These are phyloP conservation scores for Scleroderma citrinum DNA, from an alignment of 768 basidiomycete species.

Conservation along the genomic window DNA sequence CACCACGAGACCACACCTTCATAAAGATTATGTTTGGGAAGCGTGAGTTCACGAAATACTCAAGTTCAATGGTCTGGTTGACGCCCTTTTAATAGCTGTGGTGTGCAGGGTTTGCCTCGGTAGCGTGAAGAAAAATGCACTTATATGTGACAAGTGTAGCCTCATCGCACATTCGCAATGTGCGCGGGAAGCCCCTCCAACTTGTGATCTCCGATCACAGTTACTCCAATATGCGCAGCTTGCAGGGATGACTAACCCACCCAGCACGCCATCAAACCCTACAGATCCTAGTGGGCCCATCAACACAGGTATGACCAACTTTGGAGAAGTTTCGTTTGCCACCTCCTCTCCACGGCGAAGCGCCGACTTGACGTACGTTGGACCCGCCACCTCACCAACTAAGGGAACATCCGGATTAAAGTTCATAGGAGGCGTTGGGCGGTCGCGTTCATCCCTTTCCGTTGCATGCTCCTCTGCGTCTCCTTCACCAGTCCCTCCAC, in stretches of 20 bases:
- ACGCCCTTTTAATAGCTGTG: constrained; percentile 54
- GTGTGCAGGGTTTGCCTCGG: constrained; percentile 77
- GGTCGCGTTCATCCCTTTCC: constrained; percentile 53
- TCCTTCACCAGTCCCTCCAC: constrained; percentile 23
- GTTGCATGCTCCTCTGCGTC: constrained; percentile 30
- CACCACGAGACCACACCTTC: constrained; percentile 72
- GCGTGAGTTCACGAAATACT: constrained; percentile 49
- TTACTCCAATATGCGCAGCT: constrained; percentile 75
- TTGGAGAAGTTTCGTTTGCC: constrained; percentile 53
- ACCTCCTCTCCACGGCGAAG: constrained; percentile 44
- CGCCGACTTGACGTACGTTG: constrained; percentile 36
- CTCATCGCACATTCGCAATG: constrained; percentile 84
- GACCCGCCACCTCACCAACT: constrained; percentile 19
- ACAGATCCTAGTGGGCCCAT: constrained; percentile 24
- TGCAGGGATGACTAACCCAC: constrained; percentile 58
- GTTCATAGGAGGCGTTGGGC: constrained; percentile 59
- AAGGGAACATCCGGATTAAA: constrained; percentile 58
- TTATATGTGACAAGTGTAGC: constrained; percentile 85
- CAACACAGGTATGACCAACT: constrained; percentile 34
- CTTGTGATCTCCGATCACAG: constrained; percentile 77
- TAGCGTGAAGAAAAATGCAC: constrained; percentile 78
- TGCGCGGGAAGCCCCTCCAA: constrained; percentile 63
- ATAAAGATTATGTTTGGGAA: constrained; percentile 92
- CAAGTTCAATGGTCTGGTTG: constrained; percentile 1
- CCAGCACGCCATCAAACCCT: constrained; percentile 48